Evolutionary conservation across 2,329 filamentous ascomycete species (phyloP).

Genomic region (Exophiala sideris): DNA sequence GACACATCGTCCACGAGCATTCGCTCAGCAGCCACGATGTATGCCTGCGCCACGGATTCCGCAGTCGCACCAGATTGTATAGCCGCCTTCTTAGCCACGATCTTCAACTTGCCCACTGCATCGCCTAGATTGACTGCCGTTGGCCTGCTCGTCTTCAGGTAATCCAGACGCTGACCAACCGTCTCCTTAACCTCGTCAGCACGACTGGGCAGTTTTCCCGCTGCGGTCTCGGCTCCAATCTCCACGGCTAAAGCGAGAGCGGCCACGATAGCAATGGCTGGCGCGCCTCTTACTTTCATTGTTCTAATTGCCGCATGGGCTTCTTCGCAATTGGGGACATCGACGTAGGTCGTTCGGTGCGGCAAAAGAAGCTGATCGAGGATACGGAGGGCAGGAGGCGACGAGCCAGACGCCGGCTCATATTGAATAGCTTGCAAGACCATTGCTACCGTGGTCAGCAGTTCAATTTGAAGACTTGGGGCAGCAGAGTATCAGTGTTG

Average conservation of each 20-base stretch:
- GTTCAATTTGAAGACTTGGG: not conserved
- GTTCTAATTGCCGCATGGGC: slow-evolving; percentile 65
- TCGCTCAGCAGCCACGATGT: slow-evolving; percentile 74
- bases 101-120: slow-evolving; percentile 76
- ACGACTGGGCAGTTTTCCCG: slow-evolving; percentile 43
- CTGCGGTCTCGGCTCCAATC: slow-evolving; percentile 50
- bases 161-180: slow-evolving; percentile 75
- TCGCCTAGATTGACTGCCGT: slow-evolving; percentile 95
- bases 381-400: slow-evolving; percentile 46
- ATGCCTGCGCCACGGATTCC: slow-evolving; percentile 61
- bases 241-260: slow-evolving; percentile 85
- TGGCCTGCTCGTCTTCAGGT: slow-evolving; percentile 81
- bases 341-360: slow-evolving; percentile 56
- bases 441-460: slow-evolving; percentile 20
- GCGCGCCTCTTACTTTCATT: slow-evolving; percentile 70
- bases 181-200: slow-evolving; percentile 59
- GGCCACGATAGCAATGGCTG: slow-evolving; percentile 97
- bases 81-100: slow-evolving; percentile 51
- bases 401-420: slow-evolving; percentile 42
- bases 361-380: slow-evolving; percentile 63
- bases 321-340: slow-evolving; percentile 54
- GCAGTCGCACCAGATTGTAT: slow-evolving; percentile 34
- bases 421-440: slow-evolving; percentile 63
- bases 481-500: not conserved
- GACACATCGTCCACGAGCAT: slow-evolving; percentile 84